These are phyloP conservation scores for Marasmius fiardii DNA, from an alignment of 1,284 basidiomycete species.

Conservation along the genomic window DNA sequence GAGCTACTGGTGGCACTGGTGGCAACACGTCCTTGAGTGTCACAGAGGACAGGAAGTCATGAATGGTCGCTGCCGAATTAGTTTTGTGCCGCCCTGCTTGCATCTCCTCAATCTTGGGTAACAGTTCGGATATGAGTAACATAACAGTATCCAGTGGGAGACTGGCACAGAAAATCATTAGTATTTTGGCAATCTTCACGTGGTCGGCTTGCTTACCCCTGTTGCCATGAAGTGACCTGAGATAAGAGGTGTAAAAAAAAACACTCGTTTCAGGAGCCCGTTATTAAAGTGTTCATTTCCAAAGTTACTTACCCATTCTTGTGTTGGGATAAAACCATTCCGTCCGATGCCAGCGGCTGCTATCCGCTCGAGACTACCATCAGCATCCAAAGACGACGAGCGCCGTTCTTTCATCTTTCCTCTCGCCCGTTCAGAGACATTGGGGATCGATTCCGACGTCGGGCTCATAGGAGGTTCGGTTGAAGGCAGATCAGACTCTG, in stretches of 20 bases:
- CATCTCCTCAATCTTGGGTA: constrained; percentile 82
- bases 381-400: constrained; percentile 59
- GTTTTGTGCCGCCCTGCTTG: constrained; percentile 64
- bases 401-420: constrained; percentile 82
- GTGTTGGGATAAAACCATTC: constrained; percentile 89
- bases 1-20: constrained; percentile 55
- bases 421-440: constrained; percentile 73
- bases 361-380: constrained; percentile 56
- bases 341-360: constrained; percentile 70
- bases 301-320: constrained; percentile 79
- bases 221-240: constrained; percentile 82
- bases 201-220: constrained; percentile 52
- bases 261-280: background rate
- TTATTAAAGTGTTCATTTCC: too few relatives aligned
- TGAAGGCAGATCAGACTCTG: constrained; percentile 22
- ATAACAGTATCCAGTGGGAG: constrained; percentile 85
- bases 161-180: constrained; percentile 31
- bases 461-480: constrained; percentile 38
- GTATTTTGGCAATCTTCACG: background rate
- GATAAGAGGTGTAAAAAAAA: constrained; percentile 2
- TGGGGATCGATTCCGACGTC: constrained; percentile 31
- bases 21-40: constrained; percentile 70
- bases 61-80: constrained; percentile 61
- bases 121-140: constrained; percentile 79
- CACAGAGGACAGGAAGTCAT: constrained; percentile 67